Percentiles rank a stretch among this genome's conserved stretches.
phyloP scores from a whole-genome alignment of 2,329 filamentous ascomycete genomes.

The Cercospora zeae-maydis region DNA sequence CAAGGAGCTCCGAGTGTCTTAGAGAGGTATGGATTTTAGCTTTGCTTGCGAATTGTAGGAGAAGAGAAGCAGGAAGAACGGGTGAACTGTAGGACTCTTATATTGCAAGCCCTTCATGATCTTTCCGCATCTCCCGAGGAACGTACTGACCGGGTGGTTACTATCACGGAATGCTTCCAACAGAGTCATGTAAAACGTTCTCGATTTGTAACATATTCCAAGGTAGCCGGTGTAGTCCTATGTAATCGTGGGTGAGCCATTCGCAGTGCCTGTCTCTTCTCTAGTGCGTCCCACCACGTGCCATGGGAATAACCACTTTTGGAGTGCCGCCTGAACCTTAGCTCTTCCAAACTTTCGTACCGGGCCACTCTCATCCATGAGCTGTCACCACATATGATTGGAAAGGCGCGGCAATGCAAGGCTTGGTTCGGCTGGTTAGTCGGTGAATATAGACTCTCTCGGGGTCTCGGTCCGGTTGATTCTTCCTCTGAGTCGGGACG shows the following conservation, averaged over 20 bases:
- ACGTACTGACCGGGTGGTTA: too few relatives aligned
- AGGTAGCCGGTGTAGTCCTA: neutral
- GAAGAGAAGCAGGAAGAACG: too few relatives aligned
- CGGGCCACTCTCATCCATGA: neutral
- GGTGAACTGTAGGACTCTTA: too few relatives aligned
- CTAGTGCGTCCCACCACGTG: neutral
- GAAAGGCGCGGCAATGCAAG: neutral
- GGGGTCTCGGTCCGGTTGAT: neutral
- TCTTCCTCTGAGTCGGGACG: neutral
- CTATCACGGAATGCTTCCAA: neutral
- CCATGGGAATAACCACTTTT: neutral
- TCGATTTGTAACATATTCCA: neutral
- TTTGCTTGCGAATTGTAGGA: too few relatives aligned
- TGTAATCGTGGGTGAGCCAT: neutral
- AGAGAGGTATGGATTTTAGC: too few relatives aligned
- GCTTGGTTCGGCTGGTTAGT: neutral
- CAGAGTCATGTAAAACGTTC: neutral
- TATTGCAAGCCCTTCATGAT: too few relatives aligned
- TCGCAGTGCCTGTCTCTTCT: neutral
- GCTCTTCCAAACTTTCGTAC: neutral
- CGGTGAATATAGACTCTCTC: neutral
- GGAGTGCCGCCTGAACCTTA: neutral
- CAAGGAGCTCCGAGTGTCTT: neutral
- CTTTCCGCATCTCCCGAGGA: too few relatives aligned
- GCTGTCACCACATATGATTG: neutral